Conservation (phyloP, 2,329 filamentous ascomycete species). For the Fusarium oxysporum region DNA sequence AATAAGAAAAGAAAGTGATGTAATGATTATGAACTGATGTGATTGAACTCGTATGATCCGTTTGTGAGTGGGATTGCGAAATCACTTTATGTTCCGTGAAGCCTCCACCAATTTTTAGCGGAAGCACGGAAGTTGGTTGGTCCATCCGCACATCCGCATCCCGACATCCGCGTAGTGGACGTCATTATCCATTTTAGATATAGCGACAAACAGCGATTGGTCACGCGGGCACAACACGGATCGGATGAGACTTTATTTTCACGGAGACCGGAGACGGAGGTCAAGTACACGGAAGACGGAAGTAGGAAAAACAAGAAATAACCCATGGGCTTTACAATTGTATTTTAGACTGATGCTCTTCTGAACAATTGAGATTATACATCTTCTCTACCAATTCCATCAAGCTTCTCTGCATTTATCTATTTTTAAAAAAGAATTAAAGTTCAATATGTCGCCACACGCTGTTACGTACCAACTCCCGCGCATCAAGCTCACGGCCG, state of each 20-base stretch:
- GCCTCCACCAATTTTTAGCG: slow-evolving; percentile 7
- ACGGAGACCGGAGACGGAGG: slow-evolving; percentile 17
- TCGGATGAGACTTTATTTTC: not conserved
- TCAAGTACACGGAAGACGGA: slow-evolving; percentile 19
- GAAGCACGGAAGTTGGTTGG: slow-evolving; percentile 11
- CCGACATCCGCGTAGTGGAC: slow-evolving; percentile 33
- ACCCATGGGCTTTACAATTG: not conserved
- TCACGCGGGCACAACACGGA: slow-evolving; percentile 5
- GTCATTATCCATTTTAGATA: slow-evolving; percentile 39
- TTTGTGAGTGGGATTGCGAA: slow-evolving; percentile 36
- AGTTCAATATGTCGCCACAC: slow-evolving; percentile 56
- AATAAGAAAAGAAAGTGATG: not conserved
- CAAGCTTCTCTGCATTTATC: not conserved
- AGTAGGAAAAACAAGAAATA: not conserved
- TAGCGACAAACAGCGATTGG: slow-evolving; percentile 15
- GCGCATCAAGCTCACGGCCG: slow-evolving; percentile 34
- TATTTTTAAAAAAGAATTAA: not conserved
- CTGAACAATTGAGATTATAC: not conserved
- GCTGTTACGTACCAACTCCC: slow-evolving; percentile 46
- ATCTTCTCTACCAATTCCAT: not conserved
- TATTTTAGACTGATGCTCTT: slow-evolving; percentile 24
- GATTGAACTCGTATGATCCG: slow-evolving; percentile 41
- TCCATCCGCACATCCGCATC: slow-evolving; percentile 49
- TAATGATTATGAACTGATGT: not conserved
- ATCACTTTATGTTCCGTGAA: slow-evolving; percentile 45